Evolutionary conservation across 2,329 filamentous ascomycete species (phyloP).

Genomic region (Myriosclerotinia curreyana): DNA sequence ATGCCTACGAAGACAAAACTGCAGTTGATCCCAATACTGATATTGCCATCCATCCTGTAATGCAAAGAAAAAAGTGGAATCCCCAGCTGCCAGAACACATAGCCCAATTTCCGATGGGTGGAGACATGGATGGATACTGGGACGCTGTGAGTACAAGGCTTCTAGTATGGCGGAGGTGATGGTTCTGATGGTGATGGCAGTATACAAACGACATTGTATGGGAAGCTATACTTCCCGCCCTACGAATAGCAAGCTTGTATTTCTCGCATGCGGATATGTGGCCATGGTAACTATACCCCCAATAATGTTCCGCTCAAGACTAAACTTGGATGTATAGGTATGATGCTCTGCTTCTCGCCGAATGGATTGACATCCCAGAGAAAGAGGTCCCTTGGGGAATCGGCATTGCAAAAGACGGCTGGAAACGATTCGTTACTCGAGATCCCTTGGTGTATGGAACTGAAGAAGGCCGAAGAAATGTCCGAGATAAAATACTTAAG

Average conservation of each 20-base stretch:
- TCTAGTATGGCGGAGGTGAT: neutral
- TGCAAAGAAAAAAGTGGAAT: constrained; percentile 19
- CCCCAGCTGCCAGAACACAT: constrained; percentile 12
- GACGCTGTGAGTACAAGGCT: constrained; percentile 17
- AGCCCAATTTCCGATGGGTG: constrained; percentile 21
- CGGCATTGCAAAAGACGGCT: neutral
- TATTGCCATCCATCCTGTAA: constrained; percentile 21
- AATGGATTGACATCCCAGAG: neutral
- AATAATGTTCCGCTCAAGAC: neutral
- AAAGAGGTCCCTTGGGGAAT: neutral
- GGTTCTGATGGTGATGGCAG: constrained; percentile 7
- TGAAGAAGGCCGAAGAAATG: neutral
- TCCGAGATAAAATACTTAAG: neutral
- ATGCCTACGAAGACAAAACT: neutral
- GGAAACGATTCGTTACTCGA: neutral
- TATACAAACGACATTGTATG: constrained; percentile 20
- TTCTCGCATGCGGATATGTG: constrained; percentile 19
- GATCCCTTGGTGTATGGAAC: neutral
- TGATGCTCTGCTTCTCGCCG: constrained; percentile 16
- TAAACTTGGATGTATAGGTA: constrained; percentile 6
- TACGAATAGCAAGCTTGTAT: constrained; percentile 21
- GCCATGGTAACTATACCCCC: constrained; percentile 19
- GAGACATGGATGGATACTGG: constrained; percentile 22
- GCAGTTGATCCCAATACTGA: neutral
- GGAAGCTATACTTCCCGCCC: constrained; percentile 15